Evolutionary conservation across 345 rosid genomes (phyloP).

Genomic region (Triadica sebifera): DNA sequence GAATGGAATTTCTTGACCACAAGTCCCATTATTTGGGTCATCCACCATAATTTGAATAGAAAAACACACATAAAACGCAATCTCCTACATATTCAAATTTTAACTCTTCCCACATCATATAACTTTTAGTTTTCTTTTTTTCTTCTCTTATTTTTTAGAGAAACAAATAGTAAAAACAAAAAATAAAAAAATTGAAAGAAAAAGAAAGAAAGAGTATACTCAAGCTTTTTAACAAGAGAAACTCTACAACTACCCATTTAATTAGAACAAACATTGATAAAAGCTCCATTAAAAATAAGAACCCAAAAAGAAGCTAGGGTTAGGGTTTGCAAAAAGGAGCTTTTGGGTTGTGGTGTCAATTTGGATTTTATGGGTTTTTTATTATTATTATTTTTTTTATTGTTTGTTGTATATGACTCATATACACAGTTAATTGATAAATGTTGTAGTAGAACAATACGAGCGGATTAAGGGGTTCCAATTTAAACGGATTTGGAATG

Average conservation of each 20-base stretch:
- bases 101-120: background rate
- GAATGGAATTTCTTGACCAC: slow-evolving; percentile 55
- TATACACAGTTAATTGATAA: no score
- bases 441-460: no score
- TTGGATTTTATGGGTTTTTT: no score
- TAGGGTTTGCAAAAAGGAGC: no score
- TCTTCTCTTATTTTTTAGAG: background rate
- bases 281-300: slow-evolving; percentile 59
- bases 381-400: no score
- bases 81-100: slow-evolving; percentile 38
- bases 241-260: slow-evolving; percentile 50
- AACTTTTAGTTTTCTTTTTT: background rate
- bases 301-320: no score
- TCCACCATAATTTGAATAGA: slow-evolving; percentile 78
- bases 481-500: no score
- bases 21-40: slow-evolving; percentile 69
- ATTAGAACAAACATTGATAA: slow-evolving; percentile 52
- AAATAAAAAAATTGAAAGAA: background rate
- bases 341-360: no score
- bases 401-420: no score
- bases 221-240: slow-evolving; percentile 57
- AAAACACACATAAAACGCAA: slow-evolving; percentile 62
- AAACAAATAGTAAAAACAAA: background rate
- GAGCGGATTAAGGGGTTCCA: no score
- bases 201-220: slow-evolving; percentile 42